phyloP scores from a whole-genome alignment of 2,329 filamentous ascomycete genomes.

The Paramyrothecium sp. region DNA sequence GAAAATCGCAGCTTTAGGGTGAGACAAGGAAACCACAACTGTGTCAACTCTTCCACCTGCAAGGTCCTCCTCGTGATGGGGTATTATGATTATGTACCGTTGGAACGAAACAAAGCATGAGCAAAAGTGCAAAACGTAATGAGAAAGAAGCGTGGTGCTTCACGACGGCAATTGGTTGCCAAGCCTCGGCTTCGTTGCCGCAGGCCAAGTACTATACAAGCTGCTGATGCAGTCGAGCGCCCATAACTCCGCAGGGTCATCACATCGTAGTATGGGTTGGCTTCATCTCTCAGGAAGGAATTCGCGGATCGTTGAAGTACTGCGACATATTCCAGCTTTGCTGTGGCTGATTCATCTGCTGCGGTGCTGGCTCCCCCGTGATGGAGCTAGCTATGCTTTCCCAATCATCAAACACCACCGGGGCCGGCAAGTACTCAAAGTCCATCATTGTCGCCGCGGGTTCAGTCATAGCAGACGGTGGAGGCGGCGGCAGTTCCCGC shows the following conservation, averaged over 20 bases:
- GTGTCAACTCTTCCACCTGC: background rate
- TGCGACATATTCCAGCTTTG: constrained; percentile 31
- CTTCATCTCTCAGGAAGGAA: constrained; percentile 23
- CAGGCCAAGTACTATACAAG: background rate
- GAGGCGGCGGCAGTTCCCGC: constrained; percentile 32
- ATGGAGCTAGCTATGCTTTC: constrained; percentile 34
- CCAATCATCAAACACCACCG: constrained; percentile 40
- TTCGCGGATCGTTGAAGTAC: constrained; percentile 30
- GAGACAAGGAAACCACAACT: background rate
- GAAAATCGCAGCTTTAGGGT: background rate
- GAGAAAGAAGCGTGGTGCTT: constrained; percentile 5
- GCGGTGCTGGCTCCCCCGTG: constrained; percentile 26
- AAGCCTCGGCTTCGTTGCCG: background rate
- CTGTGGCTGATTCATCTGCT: constrained; percentile 14
- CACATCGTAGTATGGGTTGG: background rate
- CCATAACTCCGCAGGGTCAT: background rate
- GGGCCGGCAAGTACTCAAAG: constrained; percentile 39
- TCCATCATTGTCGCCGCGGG: constrained; percentile 31
- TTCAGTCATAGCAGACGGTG: constrained; percentile 15
- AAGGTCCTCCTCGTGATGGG: constrained; percentile 13
- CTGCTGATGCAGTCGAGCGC: background rate
- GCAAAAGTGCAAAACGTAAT: constrained; percentile 11
- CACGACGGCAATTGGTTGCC: background rate
- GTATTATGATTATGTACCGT: constrained; percentile 33
- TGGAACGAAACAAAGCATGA: constrained; percentile 13